Percentiles rank a stretch among this genome's conserved stretches.
Conservation (phyloP, 345 rosid genomes). For the Linum lewisii region DNA sequence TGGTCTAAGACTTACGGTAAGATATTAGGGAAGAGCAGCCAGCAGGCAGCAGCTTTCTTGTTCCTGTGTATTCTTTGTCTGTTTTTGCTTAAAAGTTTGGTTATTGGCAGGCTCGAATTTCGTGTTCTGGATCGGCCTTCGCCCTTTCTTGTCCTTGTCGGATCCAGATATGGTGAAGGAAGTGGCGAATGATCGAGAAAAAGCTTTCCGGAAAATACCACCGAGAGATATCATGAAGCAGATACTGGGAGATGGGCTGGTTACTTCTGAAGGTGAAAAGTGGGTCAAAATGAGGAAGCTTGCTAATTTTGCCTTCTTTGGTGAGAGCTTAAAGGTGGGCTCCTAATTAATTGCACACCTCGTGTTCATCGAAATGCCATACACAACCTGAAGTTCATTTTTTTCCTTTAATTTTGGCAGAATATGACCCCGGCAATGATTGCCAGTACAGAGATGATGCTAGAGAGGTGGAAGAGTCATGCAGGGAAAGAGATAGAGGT, state of each 20-base stretch:
- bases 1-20: neutral
- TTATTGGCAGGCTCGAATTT: neutral
- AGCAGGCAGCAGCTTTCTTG: neutral
- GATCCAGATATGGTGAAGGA: neutral
- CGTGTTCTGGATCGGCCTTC: neutral
- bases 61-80: neutral
- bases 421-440: neutral
- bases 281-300: neutral
- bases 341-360: neutral
- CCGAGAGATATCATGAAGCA: neutral
- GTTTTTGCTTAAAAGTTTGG: neutral
- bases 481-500: slow-evolving; percentile 3
- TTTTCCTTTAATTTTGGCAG: neutral
- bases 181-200: neutral
- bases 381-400: neutral
- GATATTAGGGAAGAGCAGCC: neutral
- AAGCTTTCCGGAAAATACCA: neutral
- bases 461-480: neutral
- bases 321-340: neutral
- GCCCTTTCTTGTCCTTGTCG: neutral
- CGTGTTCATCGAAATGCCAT: neutral
- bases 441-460: neutral
- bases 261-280: neutral
- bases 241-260: neutral
- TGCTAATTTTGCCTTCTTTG: neutral